Evolutionary conservation across 108 stramenopile species (phyloP), one percentile per base, ranked within the genome.

Genomic region (Phaeodactylum tricornutum): DNA sequence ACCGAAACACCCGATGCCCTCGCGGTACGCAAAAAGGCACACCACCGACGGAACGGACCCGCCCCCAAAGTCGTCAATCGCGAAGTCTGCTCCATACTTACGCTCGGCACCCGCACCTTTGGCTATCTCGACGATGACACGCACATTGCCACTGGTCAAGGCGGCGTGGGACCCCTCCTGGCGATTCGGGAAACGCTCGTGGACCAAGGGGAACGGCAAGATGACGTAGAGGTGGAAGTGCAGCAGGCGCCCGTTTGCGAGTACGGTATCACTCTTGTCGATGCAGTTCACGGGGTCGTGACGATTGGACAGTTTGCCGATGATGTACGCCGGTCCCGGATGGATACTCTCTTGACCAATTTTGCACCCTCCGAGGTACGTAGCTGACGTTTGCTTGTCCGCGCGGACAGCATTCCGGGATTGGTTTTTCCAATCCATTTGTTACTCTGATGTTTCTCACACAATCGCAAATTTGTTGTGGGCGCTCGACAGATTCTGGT

Each of bases 231-330:
- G n/a, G n/a, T n/a, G n/a, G n/a, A n/a, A n/a, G 71, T 60, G 48
- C 62, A 61, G 20, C 41, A 47, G 1, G 54, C 50, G 33, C 79
- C 86, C 7, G 77, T 82, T 38, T 86, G 84, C 60, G 95, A 90
- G 56, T 93, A 88, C 63, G 98, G 98, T 28, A 74, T 98, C 15
- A 88, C 89, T 32, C 38, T 92, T 26, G 82, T 95, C 14, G 96
- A 99, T 69, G 86, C 94, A 5, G 64, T 89, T 0, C 74, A 79
- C 9, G 91, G 75, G 3, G 60, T 55, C 0, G 67, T 99, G 16
- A 87, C 88, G n/a, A 52, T 99, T 9, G 96, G 95, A 8, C 93
- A 96, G 57, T 99, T 99, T 71, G 93, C 87, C 0, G 98, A 99
- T 69, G 93, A 95, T 64, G 62, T 81, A 5, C 65, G 91, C 42